Base-by-base conservation (phyloP, 306 rosid genomes). In the Canavalia gladiata region DNA sequence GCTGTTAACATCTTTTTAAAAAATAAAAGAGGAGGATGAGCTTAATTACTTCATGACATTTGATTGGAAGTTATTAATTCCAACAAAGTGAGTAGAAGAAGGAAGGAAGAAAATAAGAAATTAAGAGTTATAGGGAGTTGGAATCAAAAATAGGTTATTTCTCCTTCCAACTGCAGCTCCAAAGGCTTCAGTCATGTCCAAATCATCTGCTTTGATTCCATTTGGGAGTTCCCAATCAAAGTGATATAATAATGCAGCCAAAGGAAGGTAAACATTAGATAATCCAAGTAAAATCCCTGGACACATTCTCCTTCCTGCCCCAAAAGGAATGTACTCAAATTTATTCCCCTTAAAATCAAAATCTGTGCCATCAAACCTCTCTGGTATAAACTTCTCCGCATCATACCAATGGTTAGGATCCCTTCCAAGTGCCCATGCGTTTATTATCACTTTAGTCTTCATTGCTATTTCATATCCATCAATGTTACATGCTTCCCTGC, bases 391-490 rank as follows among this genome's bases (percentile, higher is more conserved):
- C 12, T 57, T 83, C 41, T 87, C 84, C 0, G 84, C 81, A 29
- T 87, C 87, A 59, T 58, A 9, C 87, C 89, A 87, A 67, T 80
- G 5, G 0, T 63, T 1, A 0, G 84, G 76, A 63, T 87, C 87
- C 73, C 90, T 87, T 11, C 73, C 87, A 50, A 87, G 11, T 31
- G 86, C 86, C 86, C 87, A 87, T 5, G 84, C 90, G 28, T 87
- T 84, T 4, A 87, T 42, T 0, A 87, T 68, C 57, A 87, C 86
- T 55, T 74, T 78, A 2, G 90, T 84, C 30, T 73, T 68, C 0
- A 39, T 6, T 0, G 87, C 80, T 62, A 87, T 77, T 0, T 68
- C 74, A 57, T 81, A 81, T 1, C 84, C 90, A 18, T 50, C 74
- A 0, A 85, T 57, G 6, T 72, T 46, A 68, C 86, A 81, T 0